Conservation (phyloP, 2,329 filamentous ascomycete genomes). For the Pseudocercospora musae region DNA sequence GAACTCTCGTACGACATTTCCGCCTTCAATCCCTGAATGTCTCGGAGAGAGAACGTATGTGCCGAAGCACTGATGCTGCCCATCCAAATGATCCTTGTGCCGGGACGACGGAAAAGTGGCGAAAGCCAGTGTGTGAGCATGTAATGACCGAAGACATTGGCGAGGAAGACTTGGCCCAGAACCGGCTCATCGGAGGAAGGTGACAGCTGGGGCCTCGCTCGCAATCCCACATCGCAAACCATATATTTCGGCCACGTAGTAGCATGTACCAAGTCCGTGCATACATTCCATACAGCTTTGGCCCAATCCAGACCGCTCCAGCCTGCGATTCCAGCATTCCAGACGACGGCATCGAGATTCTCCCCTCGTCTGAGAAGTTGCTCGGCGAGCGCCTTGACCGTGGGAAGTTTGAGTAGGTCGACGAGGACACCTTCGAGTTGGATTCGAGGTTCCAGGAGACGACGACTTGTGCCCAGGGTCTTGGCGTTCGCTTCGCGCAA, state of each 20-base stretch:
- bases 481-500: slow-evolving; percentile 36
- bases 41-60: slow-evolving; percentile 58
- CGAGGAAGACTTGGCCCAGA: slow-evolving; percentile 79
- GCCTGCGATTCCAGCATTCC: slow-evolving; percentile 85
- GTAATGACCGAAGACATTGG: slow-evolving; percentile 96
- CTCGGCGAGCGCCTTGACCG: slow-evolving; percentile 53
- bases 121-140: slow-evolving; percentile 77
- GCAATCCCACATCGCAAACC: slow-evolving; percentile 55
- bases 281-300: slow-evolving; percentile 52
- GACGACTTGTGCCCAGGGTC: slow-evolving; percentile 39
- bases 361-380: slow-evolving; percentile 57
- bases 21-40: slow-evolving; percentile 70
- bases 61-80: slow-evolving; percentile 71
- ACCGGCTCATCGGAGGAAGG: slow-evolving; percentile 49
- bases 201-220: slow-evolving; percentile 53
- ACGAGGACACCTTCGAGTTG: slow-evolving; percentile 55
- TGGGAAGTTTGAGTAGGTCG: slow-evolving; percentile 56
- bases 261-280: slow-evolving; percentile 63
- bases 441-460: slow-evolving; percentile 45
- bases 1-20: slow-evolving; percentile 73
- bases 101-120: slow-evolving; percentile 59
- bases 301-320: slow-evolving; percentile 77
- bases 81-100: slow-evolving; percentile 76
- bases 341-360: slow-evolving; percentile 72
- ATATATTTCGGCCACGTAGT: slow-evolving; percentile 80